Evolutionary conservation across 2,329 filamentous ascomycete genomes (phyloP), one percentile per base, ranked within the genome.

Genomic region (Stemphylium vesicarium): DNA sequence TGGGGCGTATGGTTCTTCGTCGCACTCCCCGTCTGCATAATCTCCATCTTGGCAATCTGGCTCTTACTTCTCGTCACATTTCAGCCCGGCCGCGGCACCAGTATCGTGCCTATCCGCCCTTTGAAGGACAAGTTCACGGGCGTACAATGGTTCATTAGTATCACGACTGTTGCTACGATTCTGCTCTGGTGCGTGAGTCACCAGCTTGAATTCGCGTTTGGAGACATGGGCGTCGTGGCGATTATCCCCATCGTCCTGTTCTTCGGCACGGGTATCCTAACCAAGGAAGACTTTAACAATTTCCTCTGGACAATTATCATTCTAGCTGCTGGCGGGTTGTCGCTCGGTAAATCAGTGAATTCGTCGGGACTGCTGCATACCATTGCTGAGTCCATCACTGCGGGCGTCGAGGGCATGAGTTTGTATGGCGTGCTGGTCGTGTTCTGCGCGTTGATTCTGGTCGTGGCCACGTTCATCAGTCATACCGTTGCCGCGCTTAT

Each of bases 301-400:
- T 99, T 99, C 77, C 89, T 97, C 35, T 99, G 95, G 95, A 99
- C 96, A 16, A 99, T 99, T 77, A 97, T 99, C 77, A 98, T 99
- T 69, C 88, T 99, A 16, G 95, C 95, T 0, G 94, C 95, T 0
- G 95, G 95, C 41, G 95, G 95, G 7, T 80, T 99, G 31, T 92
- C 92, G 1, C 86, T 99, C 0, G 95, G 95, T 52, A 97, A 96
- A 75, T 91, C 94, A 0, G 95, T 99, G 54, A 94, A 92, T 60
- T 95, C 91, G 0, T 98, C 94, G 0, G 95, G 95, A 1, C 82
- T 99, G 10, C 81, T 99, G 29, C 90, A 96, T 73, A 96, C 92
- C 0, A 89, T 99, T 44, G 95, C 95, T 2, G 80, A 82, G 5
- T 78, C 83, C 10, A 96, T 99, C 60, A 93, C 91, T 0, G 78